Evolutionary conservation across 345 rosid species (phyloP).

Genomic region (Gynandropsis gynandra): DNA sequence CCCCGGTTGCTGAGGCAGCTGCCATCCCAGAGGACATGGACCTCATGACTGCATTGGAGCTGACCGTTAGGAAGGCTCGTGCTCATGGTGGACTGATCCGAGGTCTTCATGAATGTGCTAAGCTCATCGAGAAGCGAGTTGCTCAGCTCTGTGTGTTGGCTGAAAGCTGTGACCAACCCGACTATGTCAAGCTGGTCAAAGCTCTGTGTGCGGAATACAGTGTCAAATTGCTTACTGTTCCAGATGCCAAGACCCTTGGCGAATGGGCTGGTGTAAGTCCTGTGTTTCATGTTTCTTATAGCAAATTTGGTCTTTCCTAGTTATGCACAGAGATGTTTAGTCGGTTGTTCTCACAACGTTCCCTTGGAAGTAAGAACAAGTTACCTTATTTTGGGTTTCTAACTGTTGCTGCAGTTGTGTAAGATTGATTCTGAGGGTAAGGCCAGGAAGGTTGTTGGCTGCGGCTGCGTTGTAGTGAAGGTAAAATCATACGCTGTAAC

Average conservation of each 20-base stretch:
- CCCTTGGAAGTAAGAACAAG: too few species aligned
- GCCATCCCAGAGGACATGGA: slow-evolving; percentile 68
- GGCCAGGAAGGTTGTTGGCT: slow-evolving; percentile 77
- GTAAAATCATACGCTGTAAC: slow-evolving; percentile 30
- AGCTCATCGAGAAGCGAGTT: slow-evolving; percentile 68
- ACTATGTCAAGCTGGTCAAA: slow-evolving; percentile 68
- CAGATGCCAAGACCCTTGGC: slow-evolving; percentile 80
- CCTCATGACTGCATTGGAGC: slow-evolving; percentile 60
- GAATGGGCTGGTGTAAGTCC: slow-evolving; percentile 92
- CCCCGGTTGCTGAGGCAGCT: slow-evolving; percentile 39
- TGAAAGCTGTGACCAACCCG: slow-evolving; percentile 85
- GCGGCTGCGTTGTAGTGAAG: slow-evolving; percentile 73
- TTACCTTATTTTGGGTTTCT: too few species aligned
- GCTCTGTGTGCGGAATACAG: slow-evolving; percentile 74
- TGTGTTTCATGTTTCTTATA: background rate
- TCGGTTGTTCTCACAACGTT: too few species aligned
- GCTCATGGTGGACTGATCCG: slow-evolving; percentile 70
- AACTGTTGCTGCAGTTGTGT: slow-evolving; percentile 42
- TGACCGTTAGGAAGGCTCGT: slow-evolving; percentile 67
- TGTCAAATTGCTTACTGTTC: slow-evolving; percentile 55
- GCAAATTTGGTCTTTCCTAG: background rate
- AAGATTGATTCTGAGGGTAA: slow-evolving; percentile 79
- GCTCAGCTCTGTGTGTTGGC: slow-evolving; percentile 75
- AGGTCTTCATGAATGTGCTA: slow-evolving; percentile 75
- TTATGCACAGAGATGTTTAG: too few species aligned